phyloP scores from a whole-genome alignment of 768 basidiomycete species.

The Lactifluus echinatus region DNA sequence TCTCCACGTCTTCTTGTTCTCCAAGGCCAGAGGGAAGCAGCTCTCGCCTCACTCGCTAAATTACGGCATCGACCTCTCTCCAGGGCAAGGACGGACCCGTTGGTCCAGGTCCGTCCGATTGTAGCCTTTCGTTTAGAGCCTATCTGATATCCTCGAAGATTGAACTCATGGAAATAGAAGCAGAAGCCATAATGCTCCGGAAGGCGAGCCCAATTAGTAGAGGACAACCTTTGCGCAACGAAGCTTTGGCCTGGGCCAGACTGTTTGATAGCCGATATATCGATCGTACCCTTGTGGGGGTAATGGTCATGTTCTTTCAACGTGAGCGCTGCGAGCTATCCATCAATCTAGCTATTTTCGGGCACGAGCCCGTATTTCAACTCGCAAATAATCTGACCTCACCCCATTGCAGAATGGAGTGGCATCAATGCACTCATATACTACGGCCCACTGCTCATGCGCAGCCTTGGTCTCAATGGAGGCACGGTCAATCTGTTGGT shows the following conservation, averaged over 20 bases:
- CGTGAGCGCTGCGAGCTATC: slow-evolving; percentile 38
- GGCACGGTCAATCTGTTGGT: slow-evolving; percentile 55
- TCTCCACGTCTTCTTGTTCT: slow-evolving; percentile 54
- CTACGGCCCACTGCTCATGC: slow-evolving; percentile 69
- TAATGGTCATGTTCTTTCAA: slow-evolving; percentile 76
- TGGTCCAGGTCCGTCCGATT: slow-evolving; percentile 36
- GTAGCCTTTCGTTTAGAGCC: neutral
- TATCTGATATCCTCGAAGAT: slow-evolving; percentile 33
- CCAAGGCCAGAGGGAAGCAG: slow-evolving; percentile 49
- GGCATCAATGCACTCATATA: slow-evolving; percentile 81
- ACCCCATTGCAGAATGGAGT: slow-evolving; percentile 55
- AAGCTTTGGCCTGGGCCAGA: slow-evolving; percentile 45
- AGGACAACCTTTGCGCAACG: slow-evolving; percentile 2
- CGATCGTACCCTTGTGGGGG: slow-evolving; percentile 57
- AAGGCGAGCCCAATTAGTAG: slow-evolving; percentile 27
- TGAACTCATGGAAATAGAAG: slow-evolving; percentile 70
- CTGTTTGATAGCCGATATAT: slow-evolving; percentile 48
- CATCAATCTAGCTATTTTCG: neutral
- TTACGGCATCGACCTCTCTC: slow-evolving; percentile 41
- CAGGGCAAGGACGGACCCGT: slow-evolving; percentile 42
- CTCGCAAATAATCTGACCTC: neutral
- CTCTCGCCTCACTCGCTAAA: slow-evolving; percentile 45
- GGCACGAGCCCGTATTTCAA: neutral
- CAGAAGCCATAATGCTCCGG: slow-evolving; percentile 48
- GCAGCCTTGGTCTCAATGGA: slow-evolving; percentile 52